Evolutionary conservation across 2,329 filamentous ascomycete species (phyloP).

Genomic region (Penicillium hordei): DNA sequence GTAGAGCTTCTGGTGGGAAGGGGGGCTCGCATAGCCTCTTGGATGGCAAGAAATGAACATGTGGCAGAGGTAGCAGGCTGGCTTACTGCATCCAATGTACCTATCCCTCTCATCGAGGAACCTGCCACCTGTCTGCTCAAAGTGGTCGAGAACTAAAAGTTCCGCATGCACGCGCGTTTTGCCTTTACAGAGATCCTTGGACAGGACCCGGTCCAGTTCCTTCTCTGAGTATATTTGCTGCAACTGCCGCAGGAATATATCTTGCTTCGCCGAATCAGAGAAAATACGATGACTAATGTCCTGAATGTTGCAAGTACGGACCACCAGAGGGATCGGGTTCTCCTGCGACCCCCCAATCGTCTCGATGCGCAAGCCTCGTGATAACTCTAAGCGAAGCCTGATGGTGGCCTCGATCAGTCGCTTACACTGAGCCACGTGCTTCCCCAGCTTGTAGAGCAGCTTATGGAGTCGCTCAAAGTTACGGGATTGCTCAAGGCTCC

Average conservation of each 20-base stretch:
- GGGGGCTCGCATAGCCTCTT: not conserved
- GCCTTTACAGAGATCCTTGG: not conserved
- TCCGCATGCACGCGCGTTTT: not conserved
- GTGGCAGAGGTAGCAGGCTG: constrained; percentile 9
- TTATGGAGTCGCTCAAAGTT: constrained; percentile 1
- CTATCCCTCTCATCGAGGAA: constrained; percentile 5
- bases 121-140: not conserved
- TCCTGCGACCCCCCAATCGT: not conserved
- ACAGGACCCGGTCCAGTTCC: not conserved
- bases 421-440: constrained; percentile 4
- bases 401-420: constrained; percentile 1
- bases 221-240: not conserved
- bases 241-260: not conserved
- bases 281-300: not conserved
- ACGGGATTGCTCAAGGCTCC: not conserved
- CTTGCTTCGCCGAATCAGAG: not conserved
- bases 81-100: constrained; percentile 11
- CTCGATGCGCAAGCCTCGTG: not conserved
- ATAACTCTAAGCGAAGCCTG: not conserved
- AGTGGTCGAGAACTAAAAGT: not conserved
- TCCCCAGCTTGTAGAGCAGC: constrained; percentile 7
- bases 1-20: not conserved
- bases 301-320: not conserved
- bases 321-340: not conserved
- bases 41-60: constrained; percentile 2